phyloP scores from a whole-genome alignment of 2,329 filamentous ascomycete genomes.

The Fusarium sp. region DNA sequence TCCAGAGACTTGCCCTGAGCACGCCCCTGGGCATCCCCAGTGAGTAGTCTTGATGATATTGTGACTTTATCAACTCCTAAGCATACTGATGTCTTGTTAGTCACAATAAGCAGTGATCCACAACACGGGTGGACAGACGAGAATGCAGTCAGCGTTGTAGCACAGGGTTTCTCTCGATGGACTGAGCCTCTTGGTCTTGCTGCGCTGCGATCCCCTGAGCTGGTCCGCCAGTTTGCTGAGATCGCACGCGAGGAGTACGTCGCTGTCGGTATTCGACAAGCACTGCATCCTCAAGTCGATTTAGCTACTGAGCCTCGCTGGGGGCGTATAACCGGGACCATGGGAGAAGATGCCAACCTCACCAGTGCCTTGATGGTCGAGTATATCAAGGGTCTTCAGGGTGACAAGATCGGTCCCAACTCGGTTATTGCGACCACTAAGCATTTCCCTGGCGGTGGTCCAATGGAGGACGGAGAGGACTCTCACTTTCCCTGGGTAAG shows the following conservation, averaged over 20 bases:
- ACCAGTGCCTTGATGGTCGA: conserved; percentile 53
- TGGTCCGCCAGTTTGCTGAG: conserved; percentile 61
- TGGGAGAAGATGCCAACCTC: conserved; percentile 61
- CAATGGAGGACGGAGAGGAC: conserved; percentile 62
- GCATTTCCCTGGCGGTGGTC: conserved; percentile 65
- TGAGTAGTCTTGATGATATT: not conserved
- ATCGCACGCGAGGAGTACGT: conserved; percentile 61
- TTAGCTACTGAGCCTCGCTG: conserved; percentile 64
- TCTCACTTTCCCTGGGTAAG: conserved; percentile 59
- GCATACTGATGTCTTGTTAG: not conserved
- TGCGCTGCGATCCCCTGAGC: conserved; percentile 57
- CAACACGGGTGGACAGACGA: conserved; percentile 57
- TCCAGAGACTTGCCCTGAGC: conserved; percentile 57
- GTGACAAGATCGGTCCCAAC: conserved; percentile 54
- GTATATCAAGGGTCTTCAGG: conserved; percentile 62
- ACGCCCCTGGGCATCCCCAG: conserved; percentile 61
- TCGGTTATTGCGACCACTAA: conserved; percentile 63
- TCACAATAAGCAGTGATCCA: conserved; percentile 50
- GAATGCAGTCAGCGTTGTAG: conserved; percentile 42
- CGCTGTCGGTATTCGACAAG: conserved; percentile 56
- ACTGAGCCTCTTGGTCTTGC: conserved; percentile 63
- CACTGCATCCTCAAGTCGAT: conserved; percentile 64
- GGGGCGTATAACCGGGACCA: conserved; percentile 59
- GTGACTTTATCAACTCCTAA: too few species aligned
- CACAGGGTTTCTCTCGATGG: conserved; percentile 62